Evolutionary conservation across 2,329 filamentous ascomycete genomes (phyloP), one percentile per base, ranked within the genome.

Genomic region (Colletotrichum lupini): DNA sequence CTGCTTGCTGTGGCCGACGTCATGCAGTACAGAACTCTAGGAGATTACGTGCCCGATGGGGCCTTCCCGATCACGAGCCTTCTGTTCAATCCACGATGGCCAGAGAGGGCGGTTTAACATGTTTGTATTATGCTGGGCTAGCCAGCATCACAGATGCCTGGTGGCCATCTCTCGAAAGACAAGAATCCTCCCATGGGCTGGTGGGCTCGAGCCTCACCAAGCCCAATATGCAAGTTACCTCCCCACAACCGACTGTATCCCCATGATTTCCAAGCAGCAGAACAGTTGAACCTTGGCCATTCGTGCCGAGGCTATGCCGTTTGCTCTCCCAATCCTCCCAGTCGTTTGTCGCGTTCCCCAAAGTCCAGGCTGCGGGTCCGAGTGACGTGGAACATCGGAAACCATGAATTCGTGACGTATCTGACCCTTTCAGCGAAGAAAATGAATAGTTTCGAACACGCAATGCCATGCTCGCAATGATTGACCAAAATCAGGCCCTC

Each of bases 381-480:
- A 61, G 57, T 49, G 53, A 55, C 26, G 35, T 24, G 11, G 8
- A 22, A 53, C 32, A 2, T 26, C 42, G 35, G 28, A 64, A 30
- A 55, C 70, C 67, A 63, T 64, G 5, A 49, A 19, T 22, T 65
- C 60, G 55, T 70, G 26, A 56, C 7, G n/a, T 26, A 22, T 14
- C 19, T 22, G 26, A 59, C 1, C 37, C 7, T 30, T 12, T n/a
- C 28, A 52, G 49, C 57, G 53, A 55, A 22, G 28, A 56, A 61
- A 57, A 49, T 7, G n/a, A 72, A 61, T 26, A 35, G 19, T 65
- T 37, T 14, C 30, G 26, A 65, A 28, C 28, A 70, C 67, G 67
- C 70, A 73, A 61, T 67, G 70, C 70, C 70, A 73, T 70, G 70
- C 70, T 73, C 42, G 70, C 60, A 65, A n/a, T 60, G 46, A 7